Evolutionary conservation across 2,329 filamentous ascomycete genomes (phyloP).

Genomic region (Ophioceras dolichostomum): DNA sequence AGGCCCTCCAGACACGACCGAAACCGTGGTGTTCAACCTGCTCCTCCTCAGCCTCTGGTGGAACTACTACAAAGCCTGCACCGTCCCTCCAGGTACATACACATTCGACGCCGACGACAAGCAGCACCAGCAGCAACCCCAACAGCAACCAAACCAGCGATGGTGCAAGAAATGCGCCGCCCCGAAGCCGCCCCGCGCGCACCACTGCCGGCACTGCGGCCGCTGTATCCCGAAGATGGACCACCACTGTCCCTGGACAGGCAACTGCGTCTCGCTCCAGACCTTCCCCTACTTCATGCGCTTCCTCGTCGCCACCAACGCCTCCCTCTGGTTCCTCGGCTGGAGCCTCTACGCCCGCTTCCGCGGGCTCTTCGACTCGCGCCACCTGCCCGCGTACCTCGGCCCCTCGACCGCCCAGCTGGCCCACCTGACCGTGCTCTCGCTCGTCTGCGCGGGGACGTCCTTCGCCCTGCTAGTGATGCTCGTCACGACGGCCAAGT

Average conservation of each 20-base stretch:
- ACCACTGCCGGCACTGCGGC: constrained; percentile 69
- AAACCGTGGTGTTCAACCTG: constrained; percentile 54
- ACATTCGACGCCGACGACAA: constrained; percentile 18
- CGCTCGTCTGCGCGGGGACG: constrained; percentile 44
- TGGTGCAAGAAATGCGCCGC: constrained; percentile 71
- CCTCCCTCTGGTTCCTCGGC: constrained; percentile 49
- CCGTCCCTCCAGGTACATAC: constrained; percentile 45
- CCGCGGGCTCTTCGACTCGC: constrained; percentile 46
- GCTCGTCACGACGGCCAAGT: constrained; percentile 47
- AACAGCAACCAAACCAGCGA: neutral
- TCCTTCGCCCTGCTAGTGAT: constrained; percentile 53
- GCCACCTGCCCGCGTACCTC: constrained; percentile 61
- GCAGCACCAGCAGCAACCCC: neutral
- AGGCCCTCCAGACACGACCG: constrained; percentile 41
- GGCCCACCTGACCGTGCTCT: constrained; percentile 46
- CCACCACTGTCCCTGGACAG: constrained; percentile 79
- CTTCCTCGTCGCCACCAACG: constrained; percentile 59
- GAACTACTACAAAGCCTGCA: constrained; percentile 53
- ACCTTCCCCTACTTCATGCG: constrained; percentile 76
- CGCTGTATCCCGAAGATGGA: constrained; percentile 74
- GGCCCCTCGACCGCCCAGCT: constrained; percentile 52
- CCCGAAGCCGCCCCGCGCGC: constrained; percentile 63
- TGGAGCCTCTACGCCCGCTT: constrained; percentile 49
- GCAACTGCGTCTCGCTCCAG: constrained; percentile 70
- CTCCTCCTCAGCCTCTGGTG: constrained; percentile 53